Conservation (phyloP, 2,329 filamentous ascomycete species). For the Parastagonospora avenae region DNA sequence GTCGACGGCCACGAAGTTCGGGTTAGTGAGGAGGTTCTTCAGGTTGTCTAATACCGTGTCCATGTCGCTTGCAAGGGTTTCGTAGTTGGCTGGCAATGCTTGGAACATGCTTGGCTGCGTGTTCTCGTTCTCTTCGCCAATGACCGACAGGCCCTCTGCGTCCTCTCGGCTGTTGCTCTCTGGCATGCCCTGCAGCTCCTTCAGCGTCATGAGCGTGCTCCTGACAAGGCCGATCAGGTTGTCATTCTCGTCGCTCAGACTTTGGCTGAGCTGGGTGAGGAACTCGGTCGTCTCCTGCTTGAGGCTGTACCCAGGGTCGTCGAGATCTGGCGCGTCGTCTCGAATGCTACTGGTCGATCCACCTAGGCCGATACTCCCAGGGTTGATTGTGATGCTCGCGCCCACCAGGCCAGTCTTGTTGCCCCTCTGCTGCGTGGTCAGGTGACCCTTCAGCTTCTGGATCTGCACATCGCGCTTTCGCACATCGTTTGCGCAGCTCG, state of each 20-base stretch:
- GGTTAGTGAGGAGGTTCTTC: conserved; percentile 84
- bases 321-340: conserved; percentile 59
- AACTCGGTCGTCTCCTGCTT: conserved; percentile 90
- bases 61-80: conserved; percentile 73
- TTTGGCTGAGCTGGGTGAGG: conserved; percentile 80
- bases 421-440: conserved; percentile 66
- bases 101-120: conserved; percentile 45
- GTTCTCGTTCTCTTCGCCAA: conserved; percentile 40
- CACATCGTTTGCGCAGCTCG: conserved; percentile 87
- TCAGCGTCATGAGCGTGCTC: conserved; percentile 72
- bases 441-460: conserved; percentile 83
- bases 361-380: conserved; percentile 34
- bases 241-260: conserved; percentile 91
- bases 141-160: conserved; percentile 30
- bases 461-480: conserved; percentile 89
- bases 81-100: conserved; percentile 65
- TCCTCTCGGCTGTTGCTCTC: conserved; percentile 36
- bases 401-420: conserved; percentile 54
- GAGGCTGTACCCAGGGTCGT: conserved; percentile 68
- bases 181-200: conserved; percentile 64
- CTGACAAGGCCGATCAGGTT: conserved; percentile 73
- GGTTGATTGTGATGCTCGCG: conserved; percentile 55
- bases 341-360: conserved; percentile 51
- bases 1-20: conserved; percentile 93
- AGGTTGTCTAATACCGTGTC: conserved; percentile 80